Percentiles rank a stretch among this genome's conserved stretches.
phyloP scores from a whole-genome alignment of 2,329 filamentous ascomycete species.

The Penicillium sp. region DNA sequence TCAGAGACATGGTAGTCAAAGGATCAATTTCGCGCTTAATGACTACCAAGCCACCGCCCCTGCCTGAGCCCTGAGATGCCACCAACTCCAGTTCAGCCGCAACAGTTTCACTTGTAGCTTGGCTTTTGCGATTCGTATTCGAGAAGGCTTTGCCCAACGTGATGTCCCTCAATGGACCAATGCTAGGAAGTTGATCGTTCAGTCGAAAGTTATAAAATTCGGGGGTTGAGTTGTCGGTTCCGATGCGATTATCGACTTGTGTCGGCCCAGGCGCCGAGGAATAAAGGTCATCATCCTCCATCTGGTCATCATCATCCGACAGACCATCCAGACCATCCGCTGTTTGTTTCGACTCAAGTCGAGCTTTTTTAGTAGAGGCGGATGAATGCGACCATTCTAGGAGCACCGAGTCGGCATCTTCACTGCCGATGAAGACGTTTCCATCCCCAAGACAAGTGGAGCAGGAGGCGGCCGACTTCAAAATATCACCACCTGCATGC shows the following conservation, averaged over 20 bases:
- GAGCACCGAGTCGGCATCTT: slow-evolving; percentile 75
- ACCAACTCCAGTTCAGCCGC: slow-evolving; percentile 50
- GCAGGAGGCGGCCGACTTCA: slow-evolving; percentile 66
- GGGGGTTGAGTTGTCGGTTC: slow-evolving; percentile 22
- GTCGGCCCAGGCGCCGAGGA: slow-evolving; percentile 32
- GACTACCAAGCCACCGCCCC: slow-evolving; percentile 68
- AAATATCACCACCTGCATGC: slow-evolving; percentile 61
- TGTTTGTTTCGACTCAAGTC: slow-evolving; percentile 56
- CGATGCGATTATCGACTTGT: slow-evolving; percentile 15
- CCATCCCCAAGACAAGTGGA: slow-evolving; percentile 66
- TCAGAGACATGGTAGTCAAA: slow-evolving; percentile 65
- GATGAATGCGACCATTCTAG: slow-evolving; percentile 74
- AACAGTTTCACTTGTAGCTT: slow-evolving; percentile 38
- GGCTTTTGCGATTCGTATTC: slow-evolving; percentile 48
- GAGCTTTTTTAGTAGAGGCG: slow-evolving; percentile 58
- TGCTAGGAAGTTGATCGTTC: slow-evolving; percentile 72
- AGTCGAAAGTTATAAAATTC: slow-evolving; percentile 69
- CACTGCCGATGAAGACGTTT: slow-evolving; percentile 79
- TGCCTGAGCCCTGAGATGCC: slow-evolving; percentile 53
- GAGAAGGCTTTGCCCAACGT: slow-evolving; percentile 61
- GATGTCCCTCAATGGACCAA: slow-evolving; percentile 76
- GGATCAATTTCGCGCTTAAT: slow-evolving; percentile 77
- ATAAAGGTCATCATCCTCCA: slow-evolving; percentile 57
- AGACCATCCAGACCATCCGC: slow-evolving; percentile 51
- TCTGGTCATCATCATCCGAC: slow-evolving; percentile 57